Evolutionary conservation across 2,329 filamentous ascomycete species (phyloP), one percentile per base, ranked within the genome.

Genomic region (Pseudodiploospora longispora): DNA sequence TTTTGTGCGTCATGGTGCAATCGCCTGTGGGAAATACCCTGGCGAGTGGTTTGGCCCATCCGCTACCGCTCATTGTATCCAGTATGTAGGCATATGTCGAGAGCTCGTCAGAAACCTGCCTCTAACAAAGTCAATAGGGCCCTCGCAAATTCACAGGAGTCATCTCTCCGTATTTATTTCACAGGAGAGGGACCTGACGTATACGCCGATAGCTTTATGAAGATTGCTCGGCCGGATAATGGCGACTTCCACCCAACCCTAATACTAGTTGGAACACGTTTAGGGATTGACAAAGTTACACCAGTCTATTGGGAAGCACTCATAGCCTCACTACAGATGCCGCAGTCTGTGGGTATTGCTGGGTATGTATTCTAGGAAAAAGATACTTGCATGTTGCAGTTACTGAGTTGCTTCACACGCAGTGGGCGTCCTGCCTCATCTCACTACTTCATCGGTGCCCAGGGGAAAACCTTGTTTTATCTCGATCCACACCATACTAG

Each of bases 1-100:
- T 49, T 98, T 98, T 58, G 93, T 98, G 32, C 75, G 83, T 42
- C 85, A 95, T 55, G 93, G 93, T 12, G 89, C 89, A 27, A 74
- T 77, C 32, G 83, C 85, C 3, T 98, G 93, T 63, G 90, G 88
- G 4, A 97, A 95, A 65, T 87, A 94, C 58, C 93, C 93, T 0
- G 93, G 93, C 33, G 88, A 97, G 66, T 98, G 93, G 93, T 98
- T 98, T 66, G 93, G 93, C 0, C 93, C 93, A n/a, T 96, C 89
- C 12, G 93, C 93, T 6, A 94, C 93, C 7, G 90, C 93, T 38
- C 81, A 84, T 45, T 97, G 93, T 63, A 96, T 98, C 53, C 84
- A 93, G 89, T 94, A 69, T 62, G 85, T 66, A 38, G 28, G 4
- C 40, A 3, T 27, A 41, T 44, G 19, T 19, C 9, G 30, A 35